phyloP scores from a whole-genome alignment of 306 rosid genomes.

The Trifolium subterraneum region DNA sequence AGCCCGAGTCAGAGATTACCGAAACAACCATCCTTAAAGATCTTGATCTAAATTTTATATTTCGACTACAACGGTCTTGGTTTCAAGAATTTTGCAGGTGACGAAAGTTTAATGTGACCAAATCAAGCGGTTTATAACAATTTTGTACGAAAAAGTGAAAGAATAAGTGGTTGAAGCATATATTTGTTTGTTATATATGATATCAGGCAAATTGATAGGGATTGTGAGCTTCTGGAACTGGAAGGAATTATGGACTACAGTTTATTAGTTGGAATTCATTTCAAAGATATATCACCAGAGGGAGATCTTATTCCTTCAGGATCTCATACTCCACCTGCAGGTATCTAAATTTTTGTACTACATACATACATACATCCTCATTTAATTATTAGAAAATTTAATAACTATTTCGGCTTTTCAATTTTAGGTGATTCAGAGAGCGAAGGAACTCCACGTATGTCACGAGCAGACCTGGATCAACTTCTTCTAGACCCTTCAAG shows the following conservation, averaged over 20 bases:
- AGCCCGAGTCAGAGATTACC: conserved; percentile 67
- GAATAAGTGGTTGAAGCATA: neutral
- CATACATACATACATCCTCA: neutral
- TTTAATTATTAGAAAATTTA: neutral
- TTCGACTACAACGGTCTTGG: conserved; percentile 70
- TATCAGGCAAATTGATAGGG: conserved; percentile 78
- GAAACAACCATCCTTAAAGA: conserved; percentile 86
- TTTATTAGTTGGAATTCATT: conserved; percentile 83
- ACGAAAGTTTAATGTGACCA: neutral
- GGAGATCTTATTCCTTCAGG: conserved; percentile 71
- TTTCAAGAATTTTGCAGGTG: conserved; percentile 85
- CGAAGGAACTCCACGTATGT: conserved; percentile 62
- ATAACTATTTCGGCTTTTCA: conserved; percentile 4
- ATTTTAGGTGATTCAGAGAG: conserved; percentile 54
- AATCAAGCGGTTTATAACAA: neutral
- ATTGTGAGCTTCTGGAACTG: conserved; percentile 84
- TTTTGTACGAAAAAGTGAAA: neutral
- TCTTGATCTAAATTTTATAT: conserved; percentile 77
- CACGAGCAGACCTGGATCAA: conserved; percentile 80
- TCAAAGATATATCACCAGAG: conserved; percentile 65
- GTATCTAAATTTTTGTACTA: conserved; percentile 40
- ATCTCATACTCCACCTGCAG: conserved; percentile 56
- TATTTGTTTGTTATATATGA: neutral
- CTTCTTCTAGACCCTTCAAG: conserved; percentile 88
- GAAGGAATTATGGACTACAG: conserved; percentile 94